These are phyloP conservation scores for Psidium guajava DNA, from an alignment of 345 rosid genomes.

Conservation along the genomic window DNA sequence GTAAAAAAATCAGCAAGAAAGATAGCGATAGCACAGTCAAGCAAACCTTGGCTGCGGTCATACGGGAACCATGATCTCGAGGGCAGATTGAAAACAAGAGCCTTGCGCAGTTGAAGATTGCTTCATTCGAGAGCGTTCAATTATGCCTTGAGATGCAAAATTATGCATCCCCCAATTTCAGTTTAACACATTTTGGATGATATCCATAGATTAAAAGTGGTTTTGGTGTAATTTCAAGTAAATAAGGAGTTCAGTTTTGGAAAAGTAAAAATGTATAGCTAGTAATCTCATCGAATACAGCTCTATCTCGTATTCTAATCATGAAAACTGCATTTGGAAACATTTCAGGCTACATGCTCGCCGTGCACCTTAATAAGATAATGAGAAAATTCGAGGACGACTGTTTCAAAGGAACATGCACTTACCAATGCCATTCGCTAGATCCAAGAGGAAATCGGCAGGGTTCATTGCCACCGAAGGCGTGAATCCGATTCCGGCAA, in stretches of 20 bases:
- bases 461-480: conserved; percentile 50
- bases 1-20: conserved; percentile 3
- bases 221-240: background rate
- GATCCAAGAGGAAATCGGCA: conserved; percentile 42
- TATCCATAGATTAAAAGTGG: background rate
- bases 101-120: background rate
- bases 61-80: conserved; percentile 15
- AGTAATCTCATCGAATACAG: background rate
- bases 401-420: background rate
- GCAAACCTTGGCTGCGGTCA: conserved; percentile 18
- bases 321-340: background rate
- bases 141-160: background rate
- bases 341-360: background rate
- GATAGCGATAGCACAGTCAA: conserved; percentile 6
- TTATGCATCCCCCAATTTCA: background rate
- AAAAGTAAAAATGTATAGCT: background rate
- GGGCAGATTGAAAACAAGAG: conserved; percentile 16
- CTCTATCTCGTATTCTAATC: background rate
- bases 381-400: background rate
- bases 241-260: background rate
- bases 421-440: conserved; percentile 31
- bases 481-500: conserved; percentile 20
- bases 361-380: background rate
- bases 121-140: background rate
- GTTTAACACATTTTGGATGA: background rate